phyloP scores from a whole-genome alignment of 2,329 filamentous ascomycete species.

The Onygenales sp. region DNA sequence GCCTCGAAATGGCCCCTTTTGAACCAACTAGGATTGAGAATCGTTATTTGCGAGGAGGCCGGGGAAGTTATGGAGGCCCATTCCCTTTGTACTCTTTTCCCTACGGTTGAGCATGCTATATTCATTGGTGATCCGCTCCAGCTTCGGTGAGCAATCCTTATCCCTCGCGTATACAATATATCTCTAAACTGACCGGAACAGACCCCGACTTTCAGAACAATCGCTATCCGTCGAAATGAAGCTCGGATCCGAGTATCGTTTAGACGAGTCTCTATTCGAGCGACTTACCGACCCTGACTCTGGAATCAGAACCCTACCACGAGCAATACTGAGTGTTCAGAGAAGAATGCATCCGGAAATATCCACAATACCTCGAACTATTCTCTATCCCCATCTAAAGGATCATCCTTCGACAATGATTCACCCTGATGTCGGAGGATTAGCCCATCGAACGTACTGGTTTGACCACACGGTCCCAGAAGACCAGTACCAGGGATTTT shows the following conservation, averaged over 20 bases:
- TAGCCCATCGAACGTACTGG: constrained; percentile 20
- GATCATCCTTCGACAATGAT: constrained; percentile 11
- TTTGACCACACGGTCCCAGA: constrained; percentile 20
- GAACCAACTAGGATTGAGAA: constrained; percentile 13
- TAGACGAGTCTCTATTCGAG: constrained; percentile 56
- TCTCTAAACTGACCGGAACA: constrained; percentile 36
- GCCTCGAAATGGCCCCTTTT: constrained; percentile 32
- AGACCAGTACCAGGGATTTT: constrained; percentile 5
- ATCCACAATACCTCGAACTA: constrained; percentile 16
- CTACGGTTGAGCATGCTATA: constrained; percentile 31
- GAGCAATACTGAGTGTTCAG: constrained; percentile 18
- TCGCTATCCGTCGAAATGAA: constrained; percentile 44
- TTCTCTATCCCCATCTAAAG: constrained; percentile 19
- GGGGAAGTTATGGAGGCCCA: constrained; percentile 60
- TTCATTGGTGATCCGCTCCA: constrained; percentile 27
- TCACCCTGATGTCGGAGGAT: constrained; percentile 13
- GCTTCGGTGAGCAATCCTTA: constrained; percentile 39
- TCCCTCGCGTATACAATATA: constrained; percentile 46
- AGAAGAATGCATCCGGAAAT: constrained; percentile 24
- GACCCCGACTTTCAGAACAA: constrained; percentile 23
- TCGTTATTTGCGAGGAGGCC: constrained; percentile 59
- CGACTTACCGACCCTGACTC: constrained; percentile 30
- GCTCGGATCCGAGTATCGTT: constrained; percentile 39
- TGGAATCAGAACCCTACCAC: constrained; percentile 13
- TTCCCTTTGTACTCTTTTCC: constrained; percentile 28